Percentiles rank a stretch among this genome's conserved stretches.
Conservation (phyloP, 257 asterid genomes). For the Avicennia marina region DNA sequence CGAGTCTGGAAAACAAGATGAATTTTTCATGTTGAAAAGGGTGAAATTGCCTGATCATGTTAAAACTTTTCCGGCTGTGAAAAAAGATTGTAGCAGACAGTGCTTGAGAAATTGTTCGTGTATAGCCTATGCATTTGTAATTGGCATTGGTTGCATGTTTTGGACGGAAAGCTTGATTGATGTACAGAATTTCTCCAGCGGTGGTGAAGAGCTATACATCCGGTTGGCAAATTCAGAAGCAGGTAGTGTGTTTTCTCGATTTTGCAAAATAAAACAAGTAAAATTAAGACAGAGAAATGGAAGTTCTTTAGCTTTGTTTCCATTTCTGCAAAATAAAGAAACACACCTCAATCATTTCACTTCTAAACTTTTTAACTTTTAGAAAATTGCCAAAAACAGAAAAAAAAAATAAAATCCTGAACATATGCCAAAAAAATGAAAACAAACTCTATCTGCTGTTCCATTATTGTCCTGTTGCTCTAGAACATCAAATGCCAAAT, state of each 20-base stretch:
- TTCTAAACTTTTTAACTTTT: no score
- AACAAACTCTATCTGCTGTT: not conserved
- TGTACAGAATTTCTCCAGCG: conserved; percentile 12
- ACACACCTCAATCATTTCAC: no score
- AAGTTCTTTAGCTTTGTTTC: no score
- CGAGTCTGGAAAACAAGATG: conserved; percentile 27
- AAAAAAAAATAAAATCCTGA: no score
- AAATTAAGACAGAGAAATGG: not conserved
- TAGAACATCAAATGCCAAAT: no score
- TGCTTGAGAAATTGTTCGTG: conserved; percentile 20
- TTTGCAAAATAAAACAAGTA: not conserved
- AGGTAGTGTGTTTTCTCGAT: conserved; percentile 5
- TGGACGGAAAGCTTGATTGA: conserved; percentile 18
- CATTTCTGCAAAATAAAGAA: no score
- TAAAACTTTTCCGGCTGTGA: not conserved
- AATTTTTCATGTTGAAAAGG: conserved; percentile 21
- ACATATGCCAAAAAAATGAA: no score
- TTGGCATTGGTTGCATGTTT: conserved; percentile 19
- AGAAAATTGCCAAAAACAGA: no score
- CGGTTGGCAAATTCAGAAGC: conserved; percentile 14
- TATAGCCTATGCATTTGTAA: conserved; percentile 14
- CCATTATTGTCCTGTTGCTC: not conserved
- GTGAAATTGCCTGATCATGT: conserved; percentile 51
- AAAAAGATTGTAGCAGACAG: conserved; percentile 9
- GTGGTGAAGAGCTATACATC: no score